Percentiles rank a stretch among this genome's conserved stretches.
phyloP scores from a whole-genome alignment of 768 basidiomycete species.

The Psilocybe cubensis region DNA sequence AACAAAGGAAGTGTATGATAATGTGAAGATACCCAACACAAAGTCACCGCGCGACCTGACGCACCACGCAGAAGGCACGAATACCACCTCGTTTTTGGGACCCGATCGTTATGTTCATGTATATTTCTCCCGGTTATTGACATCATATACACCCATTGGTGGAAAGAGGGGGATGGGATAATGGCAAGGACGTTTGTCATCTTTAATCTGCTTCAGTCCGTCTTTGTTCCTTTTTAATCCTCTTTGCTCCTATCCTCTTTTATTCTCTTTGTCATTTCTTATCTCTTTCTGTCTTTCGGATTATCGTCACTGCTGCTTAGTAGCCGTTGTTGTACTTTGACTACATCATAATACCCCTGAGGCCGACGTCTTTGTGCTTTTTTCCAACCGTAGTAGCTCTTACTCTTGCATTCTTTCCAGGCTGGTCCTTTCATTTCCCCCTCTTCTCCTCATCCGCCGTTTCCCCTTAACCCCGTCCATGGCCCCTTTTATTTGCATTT shows the following conservation, averaged over 20 bases:
- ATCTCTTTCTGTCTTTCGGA: slow-evolving; percentile 1
- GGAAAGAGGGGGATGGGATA: not conserved
- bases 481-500: not conserved
- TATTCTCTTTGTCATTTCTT: slow-evolving; percentile 5
- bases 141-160: not conserved
- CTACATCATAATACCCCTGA: slow-evolving; percentile 2
- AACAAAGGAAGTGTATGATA: slow-evolving; percentile 74
- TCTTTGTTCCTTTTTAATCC: slow-evolving; percentile 2
- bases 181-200: no score
- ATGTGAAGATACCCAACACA: slow-evolving; percentile 26
- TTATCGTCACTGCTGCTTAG: slow-evolving; percentile 14
- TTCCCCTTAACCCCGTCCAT: not conserved
- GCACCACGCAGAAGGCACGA: not conserved
- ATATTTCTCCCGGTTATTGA: not conserved
- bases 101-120: not conserved
- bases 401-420: not conserved
- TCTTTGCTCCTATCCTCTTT: slow-evolving; percentile 1
- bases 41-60: no score
- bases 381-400: not conserved
- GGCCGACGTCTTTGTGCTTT: not conserved
- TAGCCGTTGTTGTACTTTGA: slow-evolving; percentile 26
- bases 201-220: not conserved
- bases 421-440: slow-evolving; percentile 2
- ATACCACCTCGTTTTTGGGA: not conserved
- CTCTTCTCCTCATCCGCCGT: not conserved